These are phyloP conservation scores for Lepidium didymum DNA, from an alignment of 345 rosid species.

Conservation along the genomic window DNA sequence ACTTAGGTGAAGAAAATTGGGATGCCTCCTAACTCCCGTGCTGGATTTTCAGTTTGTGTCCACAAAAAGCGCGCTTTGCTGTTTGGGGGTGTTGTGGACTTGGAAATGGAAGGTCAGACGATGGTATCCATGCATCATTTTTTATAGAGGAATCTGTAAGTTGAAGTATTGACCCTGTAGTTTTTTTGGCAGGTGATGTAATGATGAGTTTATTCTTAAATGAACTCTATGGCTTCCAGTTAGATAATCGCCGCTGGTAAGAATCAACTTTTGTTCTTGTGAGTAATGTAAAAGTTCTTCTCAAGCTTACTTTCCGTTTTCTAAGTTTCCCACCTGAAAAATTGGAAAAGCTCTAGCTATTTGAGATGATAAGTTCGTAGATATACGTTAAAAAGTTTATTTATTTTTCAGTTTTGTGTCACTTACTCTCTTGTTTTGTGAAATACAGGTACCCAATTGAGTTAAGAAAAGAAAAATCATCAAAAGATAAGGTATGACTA, in stretches of 20 bases:
- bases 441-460: constrained; percentile 82
- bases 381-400: background rate
- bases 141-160: background rate
- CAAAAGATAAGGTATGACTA: constrained; percentile 73
- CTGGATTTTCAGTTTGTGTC: constrained; percentile 86
- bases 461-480: constrained; percentile 81
- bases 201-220: constrained; percentile 95
- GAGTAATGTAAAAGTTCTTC: background rate
- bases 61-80: constrained; percentile 94
- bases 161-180: constrained; percentile 2
- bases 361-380: background rate
- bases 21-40: constrained; percentile 96
- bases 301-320: background rate
- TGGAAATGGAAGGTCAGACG: constrained; percentile 80
- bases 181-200: constrained; percentile 58
- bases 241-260: constrained; percentile 94
- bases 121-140: background rate
- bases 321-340: background rate
- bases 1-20: constrained; percentile 84
- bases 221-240: constrained; percentile 94
- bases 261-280: background rate
- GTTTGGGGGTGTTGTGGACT: constrained; percentile 93
- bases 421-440: background rate
- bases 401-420: background rate
- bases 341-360: background rate